A percentile compares a stretch with the other conserved stretches of the same genome.
Conservation (phyloP, 352 stramenopile species). For the Phytophthora fragariaefolia region DNA sequence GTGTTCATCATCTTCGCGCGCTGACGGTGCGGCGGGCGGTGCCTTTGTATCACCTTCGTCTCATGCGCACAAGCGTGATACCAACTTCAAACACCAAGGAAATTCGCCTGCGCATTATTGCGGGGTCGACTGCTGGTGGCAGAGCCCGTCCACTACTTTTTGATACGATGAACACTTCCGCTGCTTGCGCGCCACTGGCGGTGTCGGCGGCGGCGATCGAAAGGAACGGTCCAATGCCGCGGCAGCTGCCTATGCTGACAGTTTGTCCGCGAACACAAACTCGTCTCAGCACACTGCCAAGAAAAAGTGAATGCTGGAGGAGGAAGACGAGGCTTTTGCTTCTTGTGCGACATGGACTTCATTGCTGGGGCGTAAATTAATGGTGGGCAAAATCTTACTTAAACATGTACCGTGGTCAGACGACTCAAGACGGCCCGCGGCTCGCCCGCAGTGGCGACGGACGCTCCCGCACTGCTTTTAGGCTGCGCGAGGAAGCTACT, state of each 20-base stretch:
- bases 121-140: slow-evolving; percentile 8
- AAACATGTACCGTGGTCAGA: slow-evolving; percentile 4
- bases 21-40: slow-evolving; percentile 10
- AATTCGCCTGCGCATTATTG: background rate
- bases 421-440: background rate
- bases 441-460: background rate
- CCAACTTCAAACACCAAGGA: slow-evolving; percentile 2
- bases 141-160: slow-evolving; percentile 22
- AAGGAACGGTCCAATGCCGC: slow-evolving; percentile 13
- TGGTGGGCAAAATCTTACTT: slow-evolving; percentile 9
- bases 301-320: background rate
- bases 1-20: slow-evolving; percentile 10
- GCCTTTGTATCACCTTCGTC: slow-evolving; percentile 16
- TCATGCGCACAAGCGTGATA: background rate
- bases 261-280: background rate
- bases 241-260: too few relatives aligned
- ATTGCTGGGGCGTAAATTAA: slow-evolving; percentile 22
- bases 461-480: background rate
- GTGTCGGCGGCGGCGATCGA: background rate
- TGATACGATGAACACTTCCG: slow-evolving; percentile 29
- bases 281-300: background rate
- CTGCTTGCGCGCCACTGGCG: slow-evolving; percentile 3
- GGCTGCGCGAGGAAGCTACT: slow-evolving; percentile 54
- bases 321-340: background rate
- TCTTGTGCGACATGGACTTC: slow-evolving; percentile 18